Base-by-base conservation (phyloP, 1,284 basidiomycete genomes). In the Wolfiporia cocos region DNA sequence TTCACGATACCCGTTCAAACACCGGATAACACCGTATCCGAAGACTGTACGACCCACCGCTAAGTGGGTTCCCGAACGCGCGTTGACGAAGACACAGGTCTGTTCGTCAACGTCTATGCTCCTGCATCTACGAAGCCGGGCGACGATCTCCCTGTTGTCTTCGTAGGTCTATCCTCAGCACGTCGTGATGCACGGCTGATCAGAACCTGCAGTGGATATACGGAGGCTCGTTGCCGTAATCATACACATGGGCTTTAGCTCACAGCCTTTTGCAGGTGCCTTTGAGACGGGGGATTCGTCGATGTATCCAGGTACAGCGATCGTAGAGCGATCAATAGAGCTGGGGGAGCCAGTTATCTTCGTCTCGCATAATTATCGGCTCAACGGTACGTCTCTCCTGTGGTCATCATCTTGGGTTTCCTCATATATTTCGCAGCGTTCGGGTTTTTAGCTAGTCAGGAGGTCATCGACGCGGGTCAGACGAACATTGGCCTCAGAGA, bases 401-500 rank as follows among this genome's bases (percentile, higher is more conserved):
- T 24, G 14, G 19, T 28, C 15, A 23, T 23, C n/a, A 15, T 34
- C 15, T n/a, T 4, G 21, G 3, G 3, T 6, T 31, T 18, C 3
- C 11, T 12, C 5, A 23, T 20, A 21, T 23, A 11, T 32, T 17
- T 29, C 19, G 21, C 17, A 67, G 62, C 62, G 0, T 68, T 66
- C 47, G 74, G 75, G 0, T 78, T 78, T 50, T 50, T 76, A 31
- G 68, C 67, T 3, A 62, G 75, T n/a, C 51, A 70, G 43, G 71
- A 78, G 50, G 67, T 74, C 17, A 64, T 67, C 36, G 66, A 60
- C 10, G 75, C 70, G 6, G 73, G 74, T 2, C 57, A 74, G 2
- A 69, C 71, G 1, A 80, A 81, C 51, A 53, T 76, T 1, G 78
- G 78, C 4, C 56, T 78, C 2, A 68, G 66, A 41, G 74, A 77